Conservation (phyloP, 371 early-diverging fungal species). For the Basidiobolus heterosporus region DNA sequence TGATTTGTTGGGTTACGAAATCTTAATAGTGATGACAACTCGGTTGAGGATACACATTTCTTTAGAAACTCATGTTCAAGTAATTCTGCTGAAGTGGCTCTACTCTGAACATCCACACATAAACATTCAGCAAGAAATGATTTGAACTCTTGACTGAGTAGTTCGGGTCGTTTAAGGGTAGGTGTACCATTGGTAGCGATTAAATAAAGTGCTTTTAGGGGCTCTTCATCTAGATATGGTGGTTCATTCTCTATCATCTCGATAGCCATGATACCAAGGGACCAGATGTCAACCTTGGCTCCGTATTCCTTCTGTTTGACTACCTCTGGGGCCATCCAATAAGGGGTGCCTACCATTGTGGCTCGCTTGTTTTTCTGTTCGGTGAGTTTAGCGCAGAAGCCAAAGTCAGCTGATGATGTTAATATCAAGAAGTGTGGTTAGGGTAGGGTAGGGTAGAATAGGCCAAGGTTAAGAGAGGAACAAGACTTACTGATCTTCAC, state of each 20-base stretch:
- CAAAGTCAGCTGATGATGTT: conserved; percentile 52
- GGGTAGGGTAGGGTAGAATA: neutral
- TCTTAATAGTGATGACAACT: too few species aligned
- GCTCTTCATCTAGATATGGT: conserved; percentile 90
- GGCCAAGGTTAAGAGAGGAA: neutral
- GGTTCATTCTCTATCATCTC: conserved; percentile 97
- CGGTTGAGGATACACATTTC: too few species aligned
- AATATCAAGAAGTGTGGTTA: neutral
- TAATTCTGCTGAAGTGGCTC: conserved; percentile 74
- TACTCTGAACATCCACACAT: conserved; percentile 72
- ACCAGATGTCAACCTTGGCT: conserved; percentile 84
- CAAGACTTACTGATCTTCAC: conserved; percentile 69
- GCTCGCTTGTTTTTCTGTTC: conserved; percentile 74
- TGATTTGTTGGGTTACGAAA: too few species aligned
- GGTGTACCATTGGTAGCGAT: conserved; percentile 96
- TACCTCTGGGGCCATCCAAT: conserved; percentile 89
- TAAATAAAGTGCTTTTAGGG: conserved; percentile 83
- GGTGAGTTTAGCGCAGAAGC: conserved; percentile 86
- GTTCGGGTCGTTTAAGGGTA: conserved; percentile 71
- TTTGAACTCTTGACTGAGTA: conserved; percentile 64
- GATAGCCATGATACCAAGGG: conserved; percentile 87
- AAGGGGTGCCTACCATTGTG: conserved; percentile 94
- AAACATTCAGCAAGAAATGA: conserved; percentile 74
- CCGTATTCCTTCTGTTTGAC: conserved; percentile 84
- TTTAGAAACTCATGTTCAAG: conserved; percentile 59